Base-by-base conservation (phyloP, 169 alveolate genomes). In the Plasmodium gallinaceum region DNA sequence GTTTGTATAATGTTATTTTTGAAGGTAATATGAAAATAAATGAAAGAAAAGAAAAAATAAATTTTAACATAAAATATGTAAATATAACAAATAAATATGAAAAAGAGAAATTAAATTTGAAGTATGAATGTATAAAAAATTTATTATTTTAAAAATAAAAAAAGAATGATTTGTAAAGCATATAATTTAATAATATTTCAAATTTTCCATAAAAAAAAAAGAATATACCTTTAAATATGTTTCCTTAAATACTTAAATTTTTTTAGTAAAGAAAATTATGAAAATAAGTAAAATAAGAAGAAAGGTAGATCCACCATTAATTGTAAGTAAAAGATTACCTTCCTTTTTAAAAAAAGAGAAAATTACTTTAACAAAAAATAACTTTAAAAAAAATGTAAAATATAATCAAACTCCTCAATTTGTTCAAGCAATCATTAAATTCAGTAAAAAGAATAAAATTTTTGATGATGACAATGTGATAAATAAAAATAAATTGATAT, bases 321-420 rank as follows among this genome's bases (percentile, higher is more conserved):
- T 76, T 22, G 89, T 76, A 32, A 45, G 89, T 20, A 76, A 76
- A 76, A 45, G 89, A 76, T 48, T 76, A 54, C 89, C 89, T 7
- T 76, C 89, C 37, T 76, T 43, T 16, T 48, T 76, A 32, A 76
- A 58, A 76, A 76, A 76, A 20, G 89, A 76, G 18, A 76, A 76
- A 48, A 76, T 76, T 12, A 76, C 16, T 24, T 65, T 76, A 76
- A 45, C 60, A 37, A 76, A 66, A 76, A 76, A 39, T 64, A 24
- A 52, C 22, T 43, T 10, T n/a, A 76, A 76, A 37, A 76, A 76
- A 64, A 64, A 42, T 18, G 89, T 76, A 20, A 76, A 76, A 48
- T 76, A 76, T 51, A 64, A 76, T 76, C 89, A 76, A 66, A 46
- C 62, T 7, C 89, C 89, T 12, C 78, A 45, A 32, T 76, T 64